phyloP scores from a whole-genome alignment of 1,284 basidiomycete genomes.

The Fomitiporia mediterranea region DNA sequence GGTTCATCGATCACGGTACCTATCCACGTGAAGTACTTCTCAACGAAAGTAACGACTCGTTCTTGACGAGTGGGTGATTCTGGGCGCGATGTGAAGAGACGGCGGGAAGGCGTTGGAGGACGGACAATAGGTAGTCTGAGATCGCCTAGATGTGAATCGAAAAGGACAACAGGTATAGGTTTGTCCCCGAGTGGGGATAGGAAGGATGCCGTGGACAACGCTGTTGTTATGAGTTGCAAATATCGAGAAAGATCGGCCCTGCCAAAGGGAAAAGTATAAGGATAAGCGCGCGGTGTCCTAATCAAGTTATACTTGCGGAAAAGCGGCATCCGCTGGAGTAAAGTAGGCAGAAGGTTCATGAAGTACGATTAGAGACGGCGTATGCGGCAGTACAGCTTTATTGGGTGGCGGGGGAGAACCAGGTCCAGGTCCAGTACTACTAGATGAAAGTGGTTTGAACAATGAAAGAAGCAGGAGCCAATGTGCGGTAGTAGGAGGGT shows the following conservation, averaged over 20 bases:
- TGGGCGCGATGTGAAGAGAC: conserved; percentile 30
- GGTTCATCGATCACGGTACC: conserved; percentile 25
- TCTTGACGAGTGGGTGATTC: conserved; percentile 1
- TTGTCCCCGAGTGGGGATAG: conserved; percentile 29
- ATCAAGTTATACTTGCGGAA: conserved; percentile 12
- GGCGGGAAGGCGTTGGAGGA: conserved; percentile 29
- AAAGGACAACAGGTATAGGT: conserved; percentile 41
- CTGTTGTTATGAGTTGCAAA: conserved; percentile 41
- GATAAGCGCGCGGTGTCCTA: not conserved
- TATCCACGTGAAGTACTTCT: conserved; percentile 41
- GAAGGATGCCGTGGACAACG: conserved; percentile 34
- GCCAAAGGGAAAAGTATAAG: conserved; percentile 20
- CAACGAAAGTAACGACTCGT: conserved; percentile 15
- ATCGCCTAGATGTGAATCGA: conserved; percentile 55
- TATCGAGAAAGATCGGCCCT: conserved; percentile 43
- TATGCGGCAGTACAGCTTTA: conserved; percentile 37
- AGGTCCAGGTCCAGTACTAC: too few species aligned
- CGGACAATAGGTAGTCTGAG: conserved; percentile 53
- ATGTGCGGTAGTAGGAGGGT: conserved; percentile 59
- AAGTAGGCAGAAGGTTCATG: conserved; percentile 64
- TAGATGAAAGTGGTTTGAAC: conserved; percentile 29
- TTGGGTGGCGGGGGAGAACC: conserved; percentile 5
- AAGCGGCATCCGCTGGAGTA: conserved; percentile 19
- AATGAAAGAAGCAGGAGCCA: conserved; percentile 51
- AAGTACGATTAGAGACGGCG: conserved; percentile 55